Evolutionary conservation across 495 filamentous ascomycete genomes (phyloP), one percentile per base, ranked within the genome.

Genomic region (Usnea hakonensis): DNA sequence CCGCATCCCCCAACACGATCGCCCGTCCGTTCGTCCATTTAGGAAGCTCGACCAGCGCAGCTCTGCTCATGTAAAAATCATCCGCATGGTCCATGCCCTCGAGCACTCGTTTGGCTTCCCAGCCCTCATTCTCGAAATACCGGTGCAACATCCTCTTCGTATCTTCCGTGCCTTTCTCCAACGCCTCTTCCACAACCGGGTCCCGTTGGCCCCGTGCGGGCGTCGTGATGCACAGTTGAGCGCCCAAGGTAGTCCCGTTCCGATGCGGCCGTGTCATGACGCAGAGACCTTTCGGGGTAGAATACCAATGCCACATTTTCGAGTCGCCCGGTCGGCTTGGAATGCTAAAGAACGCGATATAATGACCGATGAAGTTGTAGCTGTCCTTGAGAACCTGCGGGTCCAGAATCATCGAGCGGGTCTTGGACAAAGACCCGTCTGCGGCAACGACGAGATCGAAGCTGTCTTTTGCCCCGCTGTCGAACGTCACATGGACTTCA

Each of bases 1-100:
- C 83, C 1, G 84, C 78, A 67, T 86, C 83, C 8, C 83, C 84
- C 13, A 85, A 16, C 2, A 86, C 72, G 1, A 74, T 76, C 21
- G 80, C 72, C 4, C 79, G 71, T 5, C 80, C 79, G 9, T 69
- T 63, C 9, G 69, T 78, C 77, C 76, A 83, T 14, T 67, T 58
- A 32, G 78, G 66, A 58, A 79, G 36, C 57, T 76, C 75, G 17
- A 85, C 73, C 17, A 74, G 71, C 4, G 75, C 74, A 10, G 71
- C 40, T 4, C 62, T 38, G 36, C 78, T 65, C 43, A 69, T 71
- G 69, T 84, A 84, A 48, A 83, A 81, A 66, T 85, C 78, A 10
- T 78, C 68, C 11, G 77, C 61, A 2, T 70, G 11, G 10, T 60
- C 72, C 19, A 83, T 57, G 1, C 59, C 76, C 11, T 76, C 70